Conservation (phyloP, 1,284 basidiomycete species). For the Cryptococcus amylolentus region DNA sequence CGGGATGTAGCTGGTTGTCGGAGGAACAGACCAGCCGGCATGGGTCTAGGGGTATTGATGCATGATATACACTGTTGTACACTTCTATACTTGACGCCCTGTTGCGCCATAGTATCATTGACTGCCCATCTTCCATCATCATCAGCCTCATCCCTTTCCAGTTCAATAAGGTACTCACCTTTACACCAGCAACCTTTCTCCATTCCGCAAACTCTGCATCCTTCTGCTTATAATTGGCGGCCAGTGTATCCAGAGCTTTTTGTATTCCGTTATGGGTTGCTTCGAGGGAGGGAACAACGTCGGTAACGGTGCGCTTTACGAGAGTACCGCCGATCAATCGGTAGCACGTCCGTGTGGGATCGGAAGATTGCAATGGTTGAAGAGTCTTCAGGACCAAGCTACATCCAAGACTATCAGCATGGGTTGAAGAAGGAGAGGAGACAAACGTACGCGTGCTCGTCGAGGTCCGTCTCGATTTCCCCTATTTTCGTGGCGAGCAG, state of each 20-base stretch:
- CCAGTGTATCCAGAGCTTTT: slow-evolving; percentile 68
- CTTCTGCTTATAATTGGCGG: slow-evolving; percentile 80
- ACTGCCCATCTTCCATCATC: not conserved
- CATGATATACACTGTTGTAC: slow-evolving; percentile 14
- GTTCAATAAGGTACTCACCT: slow-evolving; percentile 39
- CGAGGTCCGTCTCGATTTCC: slow-evolving; percentile 86
- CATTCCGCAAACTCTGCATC: slow-evolving; percentile 80
- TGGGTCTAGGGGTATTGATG: slow-evolving; percentile 8
- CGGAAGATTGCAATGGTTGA: slow-evolving; percentile 62
- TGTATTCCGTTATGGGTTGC: slow-evolving; percentile 84
- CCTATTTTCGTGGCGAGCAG: slow-evolving; percentile 83
- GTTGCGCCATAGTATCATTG: not conserved
- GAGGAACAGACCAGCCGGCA: too few relatives aligned
- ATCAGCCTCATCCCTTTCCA: not conserved
- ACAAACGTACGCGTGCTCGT: slow-evolving; percentile 66
- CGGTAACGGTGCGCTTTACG: slow-evolving; percentile 92
- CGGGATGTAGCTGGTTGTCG: too few relatives aligned
- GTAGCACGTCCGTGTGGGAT: slow-evolving; percentile 92
- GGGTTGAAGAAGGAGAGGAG: not conserved
- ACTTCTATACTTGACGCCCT: not conserved
- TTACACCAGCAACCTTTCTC: slow-evolving; percentile 76
- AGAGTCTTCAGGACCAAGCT: slow-evolving; percentile 89
- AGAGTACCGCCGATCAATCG: slow-evolving; percentile 93
- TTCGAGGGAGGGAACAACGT: slow-evolving; percentile 84
- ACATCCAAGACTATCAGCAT: slow-evolving; percentile 3